Evolutionary conservation across 2,329 filamentous ascomycete genomes (phyloP), one percentile per base, ranked within the genome.

Genomic region (Diaporthe sp.): DNA sequence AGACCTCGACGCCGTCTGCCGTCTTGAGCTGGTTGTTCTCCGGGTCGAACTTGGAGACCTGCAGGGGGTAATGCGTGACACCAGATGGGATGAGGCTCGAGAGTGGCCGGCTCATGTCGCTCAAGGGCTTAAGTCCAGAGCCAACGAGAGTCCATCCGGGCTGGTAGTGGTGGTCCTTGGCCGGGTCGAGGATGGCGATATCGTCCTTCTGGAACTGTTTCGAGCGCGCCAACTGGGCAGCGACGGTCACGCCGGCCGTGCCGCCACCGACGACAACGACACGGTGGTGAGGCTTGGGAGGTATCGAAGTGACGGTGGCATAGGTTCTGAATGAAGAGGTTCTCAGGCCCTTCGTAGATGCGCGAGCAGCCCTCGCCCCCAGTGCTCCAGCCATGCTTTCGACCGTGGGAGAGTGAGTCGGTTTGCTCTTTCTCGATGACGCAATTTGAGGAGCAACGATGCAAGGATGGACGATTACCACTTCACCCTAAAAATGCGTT

Each of bases 141-240:
- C 84, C 84, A 9, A 85, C 83, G 10, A 85, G 81, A 12, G 84
- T 85, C 84, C 84, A 85, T 74, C 83, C 83, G 8, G 83, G 82
- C 75, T 77, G 76, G 77, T 84, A 84, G 77, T 84, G 82, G 76
- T 84, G 83, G 37, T 78, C 77, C 68, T 78, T 75, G 25, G 83
- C 82, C 31, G 83, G 82, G 75, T 84, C 83, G 31, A 84, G 71
- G 74, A 84, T 83, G 71, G 83, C 83, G 60, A 84, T 82, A 42
- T 84, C 83, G 49, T 81, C 80, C 75, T 81, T 81, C 25, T 80
- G 79, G 37, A 83, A 79, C 46, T 78, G 77, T 7, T 75, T 73
- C 25, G 79, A 78, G 22, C 79, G 78, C 57, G 67, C 39, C 31
- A 80, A 71, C 53, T 79, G 78, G 3, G 77, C 74, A 7, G 78